phyloP scores from a whole-genome alignment of 2,329 filamentous ascomycete genomes.

The Trichoderma brevicompactum region DNA sequence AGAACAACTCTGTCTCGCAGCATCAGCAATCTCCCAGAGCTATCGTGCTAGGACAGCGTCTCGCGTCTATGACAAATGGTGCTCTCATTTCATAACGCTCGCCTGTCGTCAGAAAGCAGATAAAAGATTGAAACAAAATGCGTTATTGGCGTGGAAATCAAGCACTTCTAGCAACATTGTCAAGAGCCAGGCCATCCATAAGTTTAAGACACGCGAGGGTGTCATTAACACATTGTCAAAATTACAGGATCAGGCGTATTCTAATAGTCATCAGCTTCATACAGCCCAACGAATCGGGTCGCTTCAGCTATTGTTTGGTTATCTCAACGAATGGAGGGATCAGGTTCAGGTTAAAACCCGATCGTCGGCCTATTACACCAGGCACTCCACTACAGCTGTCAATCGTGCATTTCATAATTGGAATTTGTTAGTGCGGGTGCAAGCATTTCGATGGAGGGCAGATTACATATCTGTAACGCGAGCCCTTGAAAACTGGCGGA shows the following conservation, averaged over 20 bases:
- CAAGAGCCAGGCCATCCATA: slow-evolving; percentile 32
- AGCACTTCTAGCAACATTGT: slow-evolving; percentile 28
- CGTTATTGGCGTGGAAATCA: slow-evolving; percentile 36
- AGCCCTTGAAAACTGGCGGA: slow-evolving; percentile 40
- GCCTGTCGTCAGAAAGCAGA: slow-evolving; percentile 33
- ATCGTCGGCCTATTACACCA: slow-evolving; percentile 35
- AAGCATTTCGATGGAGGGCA: slow-evolving; percentile 42
- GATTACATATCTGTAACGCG: slow-evolving; percentile 40
- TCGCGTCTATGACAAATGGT: slow-evolving; percentile 38
- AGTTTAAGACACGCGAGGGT: slow-evolving; percentile 30
- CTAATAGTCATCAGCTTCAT: slow-evolving; percentile 6
- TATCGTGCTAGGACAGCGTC: slow-evolving; percentile 34
- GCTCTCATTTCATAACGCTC: slow-evolving; percentile 35
- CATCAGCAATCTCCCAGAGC: slow-evolving; percentile 34
- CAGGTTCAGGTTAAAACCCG: slow-evolving; percentile 37
- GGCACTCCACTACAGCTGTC: slow-evolving; percentile 33
- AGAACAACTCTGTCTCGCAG: slow-evolving; percentile 36
- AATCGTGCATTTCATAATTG: slow-evolving; percentile 38
- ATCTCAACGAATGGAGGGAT: slow-evolving; percentile 41
- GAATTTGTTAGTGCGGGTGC: slow-evolving; percentile 42
- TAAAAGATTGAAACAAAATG: slow-evolving; percentile 31
- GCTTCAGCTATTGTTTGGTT: slow-evolving; percentile 33
- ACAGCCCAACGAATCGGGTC: slow-evolving; percentile 30
- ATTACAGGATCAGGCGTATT: slow-evolving; percentile 33
- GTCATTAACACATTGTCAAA: slow-evolving; percentile 32